Conservation (phyloP, 2,329 filamentous ascomycete species). For the Fusarium foetens region DNA sequence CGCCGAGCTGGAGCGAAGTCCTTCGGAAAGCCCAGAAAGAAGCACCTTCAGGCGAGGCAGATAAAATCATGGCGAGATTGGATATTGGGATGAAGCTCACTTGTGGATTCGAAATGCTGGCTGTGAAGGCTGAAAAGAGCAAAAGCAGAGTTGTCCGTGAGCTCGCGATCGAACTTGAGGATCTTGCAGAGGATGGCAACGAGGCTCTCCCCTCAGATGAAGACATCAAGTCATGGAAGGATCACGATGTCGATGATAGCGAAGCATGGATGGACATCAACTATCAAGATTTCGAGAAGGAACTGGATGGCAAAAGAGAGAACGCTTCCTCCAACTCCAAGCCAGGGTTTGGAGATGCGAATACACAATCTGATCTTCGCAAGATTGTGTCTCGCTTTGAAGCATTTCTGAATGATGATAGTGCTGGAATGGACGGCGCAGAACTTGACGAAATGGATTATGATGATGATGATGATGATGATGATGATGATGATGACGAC, state of each 20-base stretch:
- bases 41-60: constrained; percentile 17
- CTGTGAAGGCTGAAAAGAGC: constrained; percentile 72
- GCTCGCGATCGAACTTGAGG: constrained; percentile 79
- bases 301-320: constrained; percentile 67
- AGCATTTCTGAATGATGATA: constrained; percentile 86
- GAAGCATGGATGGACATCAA: constrained; percentile 94
- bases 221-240: constrained; percentile 78
- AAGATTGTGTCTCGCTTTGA: constrained; percentile 97
- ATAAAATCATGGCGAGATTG: constrained; percentile 48
- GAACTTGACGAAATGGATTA: constrained; percentile 77
- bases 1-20: constrained; percentile 59
- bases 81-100: constrained; percentile 90
- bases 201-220: constrained; percentile 72
- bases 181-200: constrained; percentile 77
- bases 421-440: constrained; percentile 81
- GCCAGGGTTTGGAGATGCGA: constrained; percentile 71
- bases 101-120: constrained; percentile 90
- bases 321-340: constrained; percentile 50
- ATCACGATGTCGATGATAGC: constrained; percentile 73
- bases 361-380: constrained; percentile 78
- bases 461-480: constrained; percentile 62
- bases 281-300: constrained; percentile 86
- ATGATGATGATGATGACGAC: constrained; percentile 60
- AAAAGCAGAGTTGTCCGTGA: constrained; percentile 78
- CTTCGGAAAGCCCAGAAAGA: constrained; percentile 38